A percentile compares a stretch with the other conserved stretches of the same genome.
Conservation (phyloP, 179 eudicot genomes). For the Gypsophila paniculata region DNA sequence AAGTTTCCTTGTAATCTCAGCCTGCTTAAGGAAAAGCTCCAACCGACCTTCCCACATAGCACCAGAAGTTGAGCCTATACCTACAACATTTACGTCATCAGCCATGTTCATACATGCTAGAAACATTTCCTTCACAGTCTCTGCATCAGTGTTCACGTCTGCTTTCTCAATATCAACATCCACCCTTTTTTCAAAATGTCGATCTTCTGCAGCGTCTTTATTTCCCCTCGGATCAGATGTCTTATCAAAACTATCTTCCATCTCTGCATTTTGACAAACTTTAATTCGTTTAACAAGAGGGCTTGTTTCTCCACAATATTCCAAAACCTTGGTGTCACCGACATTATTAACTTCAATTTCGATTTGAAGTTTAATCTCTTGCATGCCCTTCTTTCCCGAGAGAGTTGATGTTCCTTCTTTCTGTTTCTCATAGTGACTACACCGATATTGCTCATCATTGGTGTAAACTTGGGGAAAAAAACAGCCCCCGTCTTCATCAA, state of each 20-base stretch:
- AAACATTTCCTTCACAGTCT: constrained; percentile 48
- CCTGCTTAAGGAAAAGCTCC: constrained; percentile 79
- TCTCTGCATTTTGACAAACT: constrained; percentile 40
- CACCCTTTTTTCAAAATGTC: constrained; percentile 29
- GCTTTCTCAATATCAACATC: constrained; percentile 6
- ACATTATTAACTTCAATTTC: constrained; percentile 65
- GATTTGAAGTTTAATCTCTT: constrained; percentile 67
- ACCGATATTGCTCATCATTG: constrained; percentile 33
- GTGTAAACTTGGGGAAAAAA: constrained; percentile 67
- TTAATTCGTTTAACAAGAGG: constrained; percentile 45
- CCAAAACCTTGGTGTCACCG: constrained; percentile 35
- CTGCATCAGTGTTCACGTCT: constrained; percentile 31
- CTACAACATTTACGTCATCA: constrained; percentile 38
- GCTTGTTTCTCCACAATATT: constrained; percentile 73
- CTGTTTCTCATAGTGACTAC: constrained; percentile 21
- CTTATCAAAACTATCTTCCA: constrained; percentile 36
- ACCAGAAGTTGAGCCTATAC: constrained; percentile 40
- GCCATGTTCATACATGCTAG: constrained; percentile 38
- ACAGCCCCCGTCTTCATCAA: constrained; percentile 70
- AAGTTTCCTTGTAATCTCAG: constrained; percentile 55
- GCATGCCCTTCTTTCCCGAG: constrained; percentile 29
- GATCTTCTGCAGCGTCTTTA: constrained; percentile 39
- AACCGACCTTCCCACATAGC: constrained; percentile 39
- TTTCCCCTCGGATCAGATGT: constrained; percentile 42
- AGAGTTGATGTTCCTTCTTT: constrained; percentile 30